These are phyloP conservation scores for Protomyces pachydermus DNA, from an alignment of 1,139 yeast genomes.

Conservation along the genomic window DNA sequence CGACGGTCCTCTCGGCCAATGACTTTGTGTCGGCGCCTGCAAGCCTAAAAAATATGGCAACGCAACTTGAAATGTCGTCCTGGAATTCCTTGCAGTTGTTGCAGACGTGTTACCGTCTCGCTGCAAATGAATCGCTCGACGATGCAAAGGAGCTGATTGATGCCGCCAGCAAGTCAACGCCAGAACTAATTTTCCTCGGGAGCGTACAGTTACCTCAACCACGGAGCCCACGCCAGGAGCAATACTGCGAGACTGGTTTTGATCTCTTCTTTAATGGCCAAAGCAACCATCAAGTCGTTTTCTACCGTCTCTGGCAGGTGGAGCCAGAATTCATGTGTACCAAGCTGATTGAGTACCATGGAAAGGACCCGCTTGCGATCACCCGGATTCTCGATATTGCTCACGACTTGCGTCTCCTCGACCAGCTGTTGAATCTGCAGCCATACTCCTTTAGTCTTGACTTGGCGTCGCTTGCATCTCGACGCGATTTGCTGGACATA, in stretches of 20 bases:
- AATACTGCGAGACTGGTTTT: constrained; percentile 39
- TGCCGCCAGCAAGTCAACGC: constrained; percentile 38
- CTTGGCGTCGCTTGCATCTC: constrained; percentile 39
- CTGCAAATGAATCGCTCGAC: constrained; percentile 30
- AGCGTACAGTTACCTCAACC: constrained; percentile 40
- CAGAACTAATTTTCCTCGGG: constrained; percentile 41
- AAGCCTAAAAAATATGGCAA: constrained; percentile 26
- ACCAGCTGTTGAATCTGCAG: constrained; percentile 36
- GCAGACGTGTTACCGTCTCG: constrained; percentile 36
- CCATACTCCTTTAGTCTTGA: constrained; percentile 39
- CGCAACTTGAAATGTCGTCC: constrained; percentile 26
- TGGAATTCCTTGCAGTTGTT: constrained; percentile 37
- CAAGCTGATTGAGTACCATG: constrained; percentile 28
- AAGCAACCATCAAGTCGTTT: constrained; percentile 30
- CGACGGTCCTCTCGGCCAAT: constrained; percentile 26
- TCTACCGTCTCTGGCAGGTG: constrained; percentile 31
- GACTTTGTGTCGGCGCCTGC: constrained; percentile 28
- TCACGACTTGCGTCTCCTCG: constrained; percentile 29
- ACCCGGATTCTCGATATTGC: constrained; percentile 28
- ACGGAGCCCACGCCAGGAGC: constrained; percentile 39
- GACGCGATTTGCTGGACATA: constrained; percentile 36
- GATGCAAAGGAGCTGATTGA: constrained; percentile 38
- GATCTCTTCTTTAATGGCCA: constrained; percentile 39
- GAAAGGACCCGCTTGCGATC: constrained; percentile 28
- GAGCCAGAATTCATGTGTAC: constrained; percentile 30